phyloP scores from a whole-genome alignment of 768 basidiomycete species.

The Amanita pseudoporphyria region DNA sequence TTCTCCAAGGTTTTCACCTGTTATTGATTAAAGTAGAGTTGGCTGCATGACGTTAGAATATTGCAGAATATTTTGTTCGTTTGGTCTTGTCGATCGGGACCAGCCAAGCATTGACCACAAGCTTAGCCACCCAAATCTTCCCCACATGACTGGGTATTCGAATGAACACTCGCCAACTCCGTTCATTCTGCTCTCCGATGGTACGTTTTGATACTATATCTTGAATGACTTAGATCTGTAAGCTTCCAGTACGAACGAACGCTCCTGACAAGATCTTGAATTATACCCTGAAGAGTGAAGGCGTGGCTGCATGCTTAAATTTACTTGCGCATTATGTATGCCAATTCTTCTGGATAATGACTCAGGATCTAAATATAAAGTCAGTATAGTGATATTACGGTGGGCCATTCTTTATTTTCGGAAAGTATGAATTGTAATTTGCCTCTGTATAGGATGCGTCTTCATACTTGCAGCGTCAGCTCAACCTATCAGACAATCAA shows the following conservation, averaged over 20 bases:
- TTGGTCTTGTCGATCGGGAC: background rate
- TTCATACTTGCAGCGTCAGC: conserved; percentile 32
- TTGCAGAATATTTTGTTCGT: conserved; percentile 42
- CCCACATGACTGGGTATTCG: conserved; percentile 44
- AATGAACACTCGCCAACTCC: conserved; percentile 33
- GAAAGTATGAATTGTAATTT: background rate
- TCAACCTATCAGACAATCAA: conserved; percentile 26
- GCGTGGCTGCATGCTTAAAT: conserved; percentile 27
- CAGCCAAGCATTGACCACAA: background rate
- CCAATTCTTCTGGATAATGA: conserved; percentile 16
- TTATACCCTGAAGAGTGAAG: conserved; percentile 24
- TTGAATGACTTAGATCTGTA: background rate
- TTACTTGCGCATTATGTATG: conserved; percentile 15
- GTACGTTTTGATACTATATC: conserved; percentile 14
- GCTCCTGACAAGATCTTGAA: conserved; percentile 30
- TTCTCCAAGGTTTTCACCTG: background rate
- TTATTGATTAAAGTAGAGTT: conserved; percentile 22
- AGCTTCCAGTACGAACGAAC: conserved; percentile 29
- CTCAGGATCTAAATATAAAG: background rate
- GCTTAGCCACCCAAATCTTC: conserved; percentile 24
- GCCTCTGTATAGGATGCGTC: conserved; percentile 28
- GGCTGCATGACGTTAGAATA: conserved; percentile 40
- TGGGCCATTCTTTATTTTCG: conserved; percentile 10
- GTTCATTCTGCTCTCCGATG: conserved; percentile 42
- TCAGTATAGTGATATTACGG: conserved; percentile 33